These are phyloP conservation scores for Grigorovia yakushimaensis DNA, from an alignment of 805 yeast species.

Conservation along the genomic window DNA sequence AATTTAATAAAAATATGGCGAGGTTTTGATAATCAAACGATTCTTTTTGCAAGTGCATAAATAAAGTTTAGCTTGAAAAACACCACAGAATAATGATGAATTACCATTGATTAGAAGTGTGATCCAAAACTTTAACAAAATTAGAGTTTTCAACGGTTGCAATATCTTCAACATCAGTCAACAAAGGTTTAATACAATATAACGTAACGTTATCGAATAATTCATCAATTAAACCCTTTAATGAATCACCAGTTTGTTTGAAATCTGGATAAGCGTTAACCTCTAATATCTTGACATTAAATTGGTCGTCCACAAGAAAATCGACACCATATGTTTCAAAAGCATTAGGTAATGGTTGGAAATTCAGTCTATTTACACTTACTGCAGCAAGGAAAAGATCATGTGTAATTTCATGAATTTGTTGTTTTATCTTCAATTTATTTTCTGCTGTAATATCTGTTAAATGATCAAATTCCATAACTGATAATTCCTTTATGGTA, in stretches of 20 bases:
- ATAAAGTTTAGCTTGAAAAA: no score
- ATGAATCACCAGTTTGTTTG: slow-evolving; percentile 81
- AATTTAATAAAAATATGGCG: neutral
- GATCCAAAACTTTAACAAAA: slow-evolving; percentile 34
- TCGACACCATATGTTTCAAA: slow-evolving; percentile 87
- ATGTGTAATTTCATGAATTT: slow-evolving; percentile 50
- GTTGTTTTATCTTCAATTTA: slow-evolving; percentile 37
- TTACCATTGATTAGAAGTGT: slow-evolving; percentile 31
- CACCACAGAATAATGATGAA: no score
- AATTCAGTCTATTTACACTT: slow-evolving; percentile 72
- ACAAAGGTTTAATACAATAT: slow-evolving; percentile 41
- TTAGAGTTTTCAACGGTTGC: slow-evolving; percentile 6
- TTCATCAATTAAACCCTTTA: slow-evolving; percentile 55
- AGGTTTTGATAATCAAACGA: neutral
- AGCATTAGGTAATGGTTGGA: slow-evolving; percentile 71
- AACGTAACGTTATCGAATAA: slow-evolving; percentile 51
- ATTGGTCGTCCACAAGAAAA: slow-evolving; percentile 56
- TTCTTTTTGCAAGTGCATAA: no score
- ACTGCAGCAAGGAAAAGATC: slow-evolving; percentile 78
- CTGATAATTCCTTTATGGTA: slow-evolving; percentile 34
- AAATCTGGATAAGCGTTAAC: slow-evolving; percentile 94
- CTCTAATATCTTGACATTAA: slow-evolving; percentile 58
- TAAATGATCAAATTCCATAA: slow-evolving; percentile 55
- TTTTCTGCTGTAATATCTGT: slow-evolving; percentile 31
- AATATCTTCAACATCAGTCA: slow-evolving; percentile 14